Base-by-base conservation (phyloP, 495 filamentous ascomycete genomes). In the Lasiosphaeria miniovina region DNA sequence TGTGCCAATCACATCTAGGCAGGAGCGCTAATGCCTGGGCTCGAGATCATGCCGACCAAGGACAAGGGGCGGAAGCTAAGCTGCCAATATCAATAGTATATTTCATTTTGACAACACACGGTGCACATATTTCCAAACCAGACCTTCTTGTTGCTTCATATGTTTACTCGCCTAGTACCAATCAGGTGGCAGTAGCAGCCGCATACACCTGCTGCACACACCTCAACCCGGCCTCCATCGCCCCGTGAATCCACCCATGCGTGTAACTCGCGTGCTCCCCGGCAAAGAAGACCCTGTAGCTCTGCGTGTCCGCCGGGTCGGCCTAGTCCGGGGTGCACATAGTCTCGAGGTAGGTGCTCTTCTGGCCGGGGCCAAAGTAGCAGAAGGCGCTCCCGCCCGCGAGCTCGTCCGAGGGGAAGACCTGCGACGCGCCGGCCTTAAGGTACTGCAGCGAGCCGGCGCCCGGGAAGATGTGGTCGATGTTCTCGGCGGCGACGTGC, bases 161-260 rank as follows among this genome's bases (percentile, higher is more conserved):
- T n/a, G n/a, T n/a, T n/a, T n/a, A n/a, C n/a, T n/a, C n/a, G n/a
- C n/a, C n/a, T n/a, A n/a, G n/a, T n/a, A n/a, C n/a, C n/a, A n/a
- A n/a, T n/a, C n/a, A n/a, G n/a, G n/a, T n/a, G n/a, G n/a, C n/a
- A n/a, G n/a, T n/a, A n/a, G n/a, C n/a, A n/a, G n/a, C n/a, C n/a
- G n/a, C 12, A 45, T 45, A 52, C 17, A 10, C 50, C 50, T 52
- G 50, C 50, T 52, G 50, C 50, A 52, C 50, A 34, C 50, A 52
- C n/a, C 50, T 15, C 50, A 52, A 34, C 50, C 50, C 50, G 2
- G 50, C 50, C 50, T 35, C 50, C 15, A 52, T 15, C 24, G 50
- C 50, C n/a, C 50, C 50, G 24, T 52, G 50, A 12, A 52, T 52
- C 50, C 50, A 52, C n/a, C 50, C 50, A 36, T 52, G 50, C 9